phyloP scores from a whole-genome alignment of 257 asterid species.

The Fraxinus anomala region DNA sequence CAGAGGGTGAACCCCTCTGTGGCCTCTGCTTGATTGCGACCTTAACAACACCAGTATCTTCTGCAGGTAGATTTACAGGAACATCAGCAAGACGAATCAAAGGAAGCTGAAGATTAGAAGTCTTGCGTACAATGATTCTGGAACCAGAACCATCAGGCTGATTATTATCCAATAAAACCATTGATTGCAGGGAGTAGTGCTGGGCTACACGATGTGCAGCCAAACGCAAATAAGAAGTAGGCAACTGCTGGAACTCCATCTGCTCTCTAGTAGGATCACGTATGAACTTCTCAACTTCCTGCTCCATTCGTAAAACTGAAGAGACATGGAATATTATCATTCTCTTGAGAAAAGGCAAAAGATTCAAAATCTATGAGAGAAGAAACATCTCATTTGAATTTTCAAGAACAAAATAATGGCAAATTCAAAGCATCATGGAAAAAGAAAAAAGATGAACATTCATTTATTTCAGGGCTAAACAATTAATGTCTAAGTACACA shows the following conservation, averaged over 20 bases:
- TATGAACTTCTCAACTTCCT: slow-evolving; percentile 87
- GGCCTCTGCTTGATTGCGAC: slow-evolving; percentile 97
- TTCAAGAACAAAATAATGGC: background rate
- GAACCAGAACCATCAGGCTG: slow-evolving; percentile 91
- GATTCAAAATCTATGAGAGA: background rate
- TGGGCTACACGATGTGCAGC: slow-evolving; percentile 99
- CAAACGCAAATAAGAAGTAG: slow-evolving; percentile 93
- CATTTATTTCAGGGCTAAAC: background rate
- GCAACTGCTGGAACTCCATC: slow-evolving; percentile 94
- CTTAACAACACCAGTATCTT: slow-evolving; percentile 46
- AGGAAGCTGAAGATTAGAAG: slow-evolving; percentile 65
- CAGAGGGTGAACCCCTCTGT: slow-evolving; percentile 56
- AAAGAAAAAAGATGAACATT: background rate
- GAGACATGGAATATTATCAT: slow-evolving; percentile 18
- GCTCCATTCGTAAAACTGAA: slow-evolving; percentile 93
- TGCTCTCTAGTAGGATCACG: slow-evolving; percentile 82
- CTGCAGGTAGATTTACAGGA: slow-evolving; percentile 62
- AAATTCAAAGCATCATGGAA: background rate
- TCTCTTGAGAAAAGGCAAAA: slow-evolving; percentile 14
- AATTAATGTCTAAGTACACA: background rate
- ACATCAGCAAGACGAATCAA: slow-evolving; percentile 69
- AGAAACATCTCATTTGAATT: background rate
- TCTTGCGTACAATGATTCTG: slow-evolving; percentile 80
- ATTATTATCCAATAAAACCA: slow-evolving; percentile 89
- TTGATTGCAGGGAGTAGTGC: slow-evolving; percentile 89